Evolutionary conservation across 176 grass and related monocot genomes (phyloP).

Genomic region (Miscanthus lutarioriparius): DNA sequence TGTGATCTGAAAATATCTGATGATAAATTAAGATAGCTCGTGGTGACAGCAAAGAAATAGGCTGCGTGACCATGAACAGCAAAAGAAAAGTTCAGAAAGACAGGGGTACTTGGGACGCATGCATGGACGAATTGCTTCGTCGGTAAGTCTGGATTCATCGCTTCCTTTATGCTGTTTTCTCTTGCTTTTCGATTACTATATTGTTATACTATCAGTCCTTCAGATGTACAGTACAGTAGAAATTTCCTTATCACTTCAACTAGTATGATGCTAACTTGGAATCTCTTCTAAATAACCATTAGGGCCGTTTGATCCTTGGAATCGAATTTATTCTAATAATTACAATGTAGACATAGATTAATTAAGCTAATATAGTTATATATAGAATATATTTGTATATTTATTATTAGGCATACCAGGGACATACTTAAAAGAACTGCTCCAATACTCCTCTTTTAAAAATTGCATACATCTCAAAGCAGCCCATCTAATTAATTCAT

Average conservation of each 20-base stretch:
- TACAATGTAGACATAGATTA: too few relatives aligned
- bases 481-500: too few relatives aligned
- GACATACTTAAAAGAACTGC: too few relatives aligned
- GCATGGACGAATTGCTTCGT: constrained; percentile 28
- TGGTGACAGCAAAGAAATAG: not conserved
- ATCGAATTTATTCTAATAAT: too few relatives aligned
- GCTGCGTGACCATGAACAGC: not conserved
- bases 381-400: too few relatives aligned
- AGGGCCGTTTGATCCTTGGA: too few relatives aligned
- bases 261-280: not conserved
- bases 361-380: too few relatives aligned
- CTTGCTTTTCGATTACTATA: not conserved
- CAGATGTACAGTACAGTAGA: not conserved
- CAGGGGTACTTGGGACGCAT: not conserved
- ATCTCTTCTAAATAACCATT: not conserved
- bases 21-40: not conserved
- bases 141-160: not conserved
- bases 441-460: too few relatives aligned
- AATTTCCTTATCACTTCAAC: not conserved
- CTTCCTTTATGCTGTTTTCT: not conserved
- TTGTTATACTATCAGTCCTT: not conserved
- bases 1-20: not conserved
- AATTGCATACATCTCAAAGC: too few relatives aligned
- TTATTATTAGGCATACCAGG: too few relatives aligned
- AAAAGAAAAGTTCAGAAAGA: not conserved